Base-by-base conservation (phyloP, 345 rosid genomes). In the Schrenkiella parvula region DNA sequence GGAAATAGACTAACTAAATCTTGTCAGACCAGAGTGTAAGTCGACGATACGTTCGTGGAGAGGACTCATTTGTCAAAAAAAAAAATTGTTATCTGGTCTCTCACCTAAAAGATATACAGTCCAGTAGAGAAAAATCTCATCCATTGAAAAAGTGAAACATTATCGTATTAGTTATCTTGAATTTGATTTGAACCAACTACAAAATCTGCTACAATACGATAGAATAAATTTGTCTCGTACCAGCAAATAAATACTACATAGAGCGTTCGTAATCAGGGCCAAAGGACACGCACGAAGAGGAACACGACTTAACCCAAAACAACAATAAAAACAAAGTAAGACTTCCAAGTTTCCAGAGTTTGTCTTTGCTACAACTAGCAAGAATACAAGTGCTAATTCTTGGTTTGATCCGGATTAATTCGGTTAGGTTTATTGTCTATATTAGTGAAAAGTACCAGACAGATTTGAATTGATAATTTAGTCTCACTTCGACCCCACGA, bases 221-320 rank as follows among this genome's bases (percentile, higher is more conserved):
- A 60, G 17, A 75, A 13, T 68, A 60, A 41, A 42, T 42, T 68
- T 68, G 68, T 68, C 74, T 59, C 64, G 57, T 75, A 69, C 73
- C 41, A 52, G 42, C 37, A 68, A 67, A 51, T 59, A 61, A 31
- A 67, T 50, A 51, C 34, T 25, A 75, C 23, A 54, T 32, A 47
- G 43, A 64, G 55, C 5, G 66, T 63, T 69, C 70, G 60, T 54
- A 64, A 70, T 63, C 50, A 53, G 64, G 67, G 47, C 63, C 64
- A 75, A 61, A 53, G 70, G 60, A 75, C 74, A 68, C 71, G 75
- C 71, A 54, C 74, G 66, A 53, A 62, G 64, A 43, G 65, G 44
- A 76, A 54, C 66, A 70, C n/a, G 50, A 64, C 37, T 76, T n/a
- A 47, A 39, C 80, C 50, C 13, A 46, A 76, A 63, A 46, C 25